Evolutionary conservation across 1,284 basidiomycete species (phyloP).

Genomic region (Sporisorium exsertum): DNA sequence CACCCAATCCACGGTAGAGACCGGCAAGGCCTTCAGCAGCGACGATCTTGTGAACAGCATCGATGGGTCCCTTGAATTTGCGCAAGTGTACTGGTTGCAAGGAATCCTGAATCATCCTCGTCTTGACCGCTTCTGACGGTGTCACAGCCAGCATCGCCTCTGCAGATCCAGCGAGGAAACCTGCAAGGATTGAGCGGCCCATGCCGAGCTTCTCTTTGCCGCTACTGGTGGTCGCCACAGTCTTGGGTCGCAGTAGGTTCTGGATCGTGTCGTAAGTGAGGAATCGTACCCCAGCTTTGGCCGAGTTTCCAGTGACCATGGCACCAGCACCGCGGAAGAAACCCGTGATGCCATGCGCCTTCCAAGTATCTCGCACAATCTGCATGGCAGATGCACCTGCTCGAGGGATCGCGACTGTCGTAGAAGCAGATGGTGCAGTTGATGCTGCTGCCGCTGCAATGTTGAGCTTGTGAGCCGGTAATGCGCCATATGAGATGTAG

Average conservation of each 20-base stretch:
- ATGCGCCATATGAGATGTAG: conserved; percentile 60
- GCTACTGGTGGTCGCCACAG: background rate
- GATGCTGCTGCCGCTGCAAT: conserved; percentile 6
- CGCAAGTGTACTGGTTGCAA: conserved; percentile 84
- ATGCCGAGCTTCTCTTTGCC: conserved; percentile 17
- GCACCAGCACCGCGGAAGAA: conserved; percentile 32
- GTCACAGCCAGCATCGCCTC: conserved; percentile 94
- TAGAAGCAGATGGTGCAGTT: background rate
- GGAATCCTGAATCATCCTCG: conserved; percentile 93
- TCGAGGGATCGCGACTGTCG: background rate
- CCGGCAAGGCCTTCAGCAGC: conserved; percentile 77
- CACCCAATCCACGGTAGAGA: conserved; percentile 89
- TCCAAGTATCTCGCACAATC: conserved; percentile 22
- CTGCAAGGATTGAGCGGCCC: conserved; percentile 74
- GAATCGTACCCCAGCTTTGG: conserved; percentile 86
- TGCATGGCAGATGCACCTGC: conserved; percentile 22
- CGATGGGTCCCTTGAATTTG: conserved; percentile 40
- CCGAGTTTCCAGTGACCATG: conserved; percentile 48
- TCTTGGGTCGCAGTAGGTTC: conserved; percentile 42
- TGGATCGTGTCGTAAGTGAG: conserved; percentile 94
- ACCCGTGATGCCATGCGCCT: conserved; percentile 10
- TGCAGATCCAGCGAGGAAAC: conserved; percentile 89
- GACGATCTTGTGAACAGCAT: conserved; percentile 19
- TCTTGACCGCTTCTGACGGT: conserved; percentile 98
- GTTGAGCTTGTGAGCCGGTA: conserved; percentile 42